phyloP scores from a whole-genome alignment of 2,329 filamentous ascomycete species.

The Colletotrichum sp. region DNA sequence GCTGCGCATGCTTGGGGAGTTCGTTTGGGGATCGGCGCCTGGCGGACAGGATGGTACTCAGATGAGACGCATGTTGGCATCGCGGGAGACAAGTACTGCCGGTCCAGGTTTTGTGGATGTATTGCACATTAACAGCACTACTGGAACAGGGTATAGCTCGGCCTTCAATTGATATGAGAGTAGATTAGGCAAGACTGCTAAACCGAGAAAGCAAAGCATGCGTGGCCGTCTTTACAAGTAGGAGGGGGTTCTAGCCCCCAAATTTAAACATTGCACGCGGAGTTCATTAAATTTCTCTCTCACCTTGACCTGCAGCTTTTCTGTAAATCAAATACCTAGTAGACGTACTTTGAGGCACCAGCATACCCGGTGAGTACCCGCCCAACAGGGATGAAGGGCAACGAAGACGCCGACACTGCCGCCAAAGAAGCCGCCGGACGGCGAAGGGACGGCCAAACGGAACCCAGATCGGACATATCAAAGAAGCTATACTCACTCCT shows the following conservation, averaged over 20 bases:
- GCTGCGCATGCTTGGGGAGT: slow-evolving; percentile 52
- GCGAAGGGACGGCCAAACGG: background rate
- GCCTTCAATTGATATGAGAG: background rate
- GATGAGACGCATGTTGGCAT: slow-evolving; percentile 28
- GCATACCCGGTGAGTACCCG: background rate
- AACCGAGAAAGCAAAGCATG: background rate
- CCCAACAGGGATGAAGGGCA: background rate
- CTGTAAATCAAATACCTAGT: background rate
- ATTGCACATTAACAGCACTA: background rate
- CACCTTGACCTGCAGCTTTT: background rate
- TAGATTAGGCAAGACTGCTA: background rate
- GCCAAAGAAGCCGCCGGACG: background rate
- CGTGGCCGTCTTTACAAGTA: background rate
- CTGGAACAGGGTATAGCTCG: background rate
- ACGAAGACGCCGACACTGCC: background rate
- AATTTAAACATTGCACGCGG: background rate
- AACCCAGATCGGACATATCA: background rate
- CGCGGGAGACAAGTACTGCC: background rate
- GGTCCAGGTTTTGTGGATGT: background rate
- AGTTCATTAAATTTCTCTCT: background rate
- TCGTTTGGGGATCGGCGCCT: slow-evolving; percentile 34
- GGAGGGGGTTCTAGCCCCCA: background rate
- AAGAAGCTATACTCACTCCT: background rate
- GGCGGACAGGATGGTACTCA: slow-evolving; percentile 30
- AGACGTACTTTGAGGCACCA: background rate